phyloP scores from a whole-genome alignment of 2,329 filamentous ascomycete genomes.

The Alternaria dauci region DNA sequence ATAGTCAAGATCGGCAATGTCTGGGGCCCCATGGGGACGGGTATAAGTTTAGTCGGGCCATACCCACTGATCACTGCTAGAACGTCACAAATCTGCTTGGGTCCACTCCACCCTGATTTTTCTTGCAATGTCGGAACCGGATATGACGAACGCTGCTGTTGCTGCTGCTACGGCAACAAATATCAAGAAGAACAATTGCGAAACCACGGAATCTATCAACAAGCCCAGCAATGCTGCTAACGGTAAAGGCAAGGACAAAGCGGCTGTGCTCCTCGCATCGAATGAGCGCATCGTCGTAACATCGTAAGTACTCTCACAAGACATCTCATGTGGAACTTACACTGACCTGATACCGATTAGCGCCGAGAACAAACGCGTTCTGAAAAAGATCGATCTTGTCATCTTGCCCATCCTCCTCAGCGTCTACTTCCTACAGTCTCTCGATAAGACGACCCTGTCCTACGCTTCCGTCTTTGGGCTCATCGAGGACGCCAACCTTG shows the following conservation, averaged over 20 bases:
- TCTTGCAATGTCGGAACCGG: slow-evolving; percentile 27
- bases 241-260: slow-evolving; percentile 54
- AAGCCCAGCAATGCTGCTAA: slow-evolving; percentile 23
- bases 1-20: slow-evolving; percentile 13
- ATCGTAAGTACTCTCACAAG: slow-evolving; percentile 23
- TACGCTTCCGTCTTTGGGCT: slow-evolving; percentile 72
- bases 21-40: slow-evolving; percentile 41
- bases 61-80: slow-evolving; percentile 16
- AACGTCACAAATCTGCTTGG: not conserved
- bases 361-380: slow-evolving; percentile 61
- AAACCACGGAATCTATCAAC: slow-evolving; percentile 40
- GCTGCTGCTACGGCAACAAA: slow-evolving; percentile 10
- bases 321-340: no score
- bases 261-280: slow-evolving; percentile 59
- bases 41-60: slow-evolving; percentile 20
- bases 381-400: slow-evolving; percentile 61
- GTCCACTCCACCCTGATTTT: not conserved
- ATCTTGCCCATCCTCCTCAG: slow-evolving; percentile 65
- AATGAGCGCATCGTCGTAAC: slow-evolving; percentile 60
- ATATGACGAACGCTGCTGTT: not conserved
- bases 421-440: slow-evolving; percentile 69
- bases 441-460: slow-evolving; percentile 69
- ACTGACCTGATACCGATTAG: no score
- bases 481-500: slow-evolving; percentile 64
- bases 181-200: slow-evolving; percentile 34